These are phyloP conservation scores for Acer negundo DNA, from an alignment of 345 rosid species.

Conservation along the genomic window DNA sequence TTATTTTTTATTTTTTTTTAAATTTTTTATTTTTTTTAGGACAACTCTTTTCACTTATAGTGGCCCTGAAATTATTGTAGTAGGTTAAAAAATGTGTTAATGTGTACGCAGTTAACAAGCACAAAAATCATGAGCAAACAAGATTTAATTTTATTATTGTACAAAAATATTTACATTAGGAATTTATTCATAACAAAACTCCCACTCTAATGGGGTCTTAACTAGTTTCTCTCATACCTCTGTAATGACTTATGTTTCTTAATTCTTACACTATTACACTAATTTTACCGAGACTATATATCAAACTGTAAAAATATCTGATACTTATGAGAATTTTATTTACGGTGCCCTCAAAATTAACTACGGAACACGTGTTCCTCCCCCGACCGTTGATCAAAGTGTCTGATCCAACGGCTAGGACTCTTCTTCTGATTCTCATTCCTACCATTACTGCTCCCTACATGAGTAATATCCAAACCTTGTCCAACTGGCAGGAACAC, in stretches of 20 bases:
- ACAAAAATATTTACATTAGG: slow-evolving; percentile 3
- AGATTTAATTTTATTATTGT: background rate
- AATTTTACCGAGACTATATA: too few relatives aligned
- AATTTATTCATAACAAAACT: background rate
- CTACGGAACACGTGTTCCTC: slow-evolving; percentile 71
- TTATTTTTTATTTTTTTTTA: too few relatives aligned
- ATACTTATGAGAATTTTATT: too few relatives aligned
- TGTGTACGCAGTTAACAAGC: too few relatives aligned
- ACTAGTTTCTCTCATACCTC: background rate
- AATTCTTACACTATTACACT: background rate
- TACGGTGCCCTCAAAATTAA: slow-evolving; percentile 15
- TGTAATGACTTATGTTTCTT: too few relatives aligned
- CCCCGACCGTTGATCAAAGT: slow-evolving; percentile 63
- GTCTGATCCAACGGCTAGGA: slow-evolving; percentile 79
- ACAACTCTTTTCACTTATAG: too few relatives aligned
- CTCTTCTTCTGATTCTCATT: slow-evolving; percentile 23
- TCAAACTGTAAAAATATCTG: too few relatives aligned
- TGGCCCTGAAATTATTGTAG: too few relatives aligned
- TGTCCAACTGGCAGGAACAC: slow-evolving; percentile 71
- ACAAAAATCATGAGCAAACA: too few relatives aligned
- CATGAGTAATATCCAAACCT: slow-evolving; percentile 77
- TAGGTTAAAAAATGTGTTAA: too few relatives aligned
- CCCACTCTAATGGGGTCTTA: background rate
- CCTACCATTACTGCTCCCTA: slow-evolving; percentile 40
- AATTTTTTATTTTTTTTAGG: too few relatives aligned